These are phyloP conservation scores for Cadophora luteo-olivacea DNA, from an alignment of 2,329 filamentous ascomycete genomes.

Conservation along the genomic window DNA sequence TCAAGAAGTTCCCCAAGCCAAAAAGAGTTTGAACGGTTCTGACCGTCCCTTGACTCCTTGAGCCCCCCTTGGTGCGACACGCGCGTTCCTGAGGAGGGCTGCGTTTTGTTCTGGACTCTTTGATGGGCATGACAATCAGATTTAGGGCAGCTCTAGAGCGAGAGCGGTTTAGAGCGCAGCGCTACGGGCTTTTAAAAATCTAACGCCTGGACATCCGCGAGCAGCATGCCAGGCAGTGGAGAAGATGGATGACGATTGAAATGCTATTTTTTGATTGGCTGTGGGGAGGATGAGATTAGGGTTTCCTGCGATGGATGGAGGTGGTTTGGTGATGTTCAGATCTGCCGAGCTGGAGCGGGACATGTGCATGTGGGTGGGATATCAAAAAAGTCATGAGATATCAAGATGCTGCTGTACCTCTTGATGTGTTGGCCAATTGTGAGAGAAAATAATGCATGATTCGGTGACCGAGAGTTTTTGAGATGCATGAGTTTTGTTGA, in stretches of 20 bases:
- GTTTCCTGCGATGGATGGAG: background rate
- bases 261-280: slow-evolving; percentile 6
- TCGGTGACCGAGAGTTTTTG: slow-evolving; percentile 6
- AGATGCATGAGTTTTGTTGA: background rate
- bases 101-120: slow-evolving; percentile 11
- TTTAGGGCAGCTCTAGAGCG: background rate
- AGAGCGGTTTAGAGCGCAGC: slow-evolving; percentile 2
- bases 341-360: background rate
- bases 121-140: slow-evolving; percentile 8
- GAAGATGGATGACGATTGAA: slow-evolving; percentile 10
- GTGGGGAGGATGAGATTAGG: slow-evolving; percentile 5
- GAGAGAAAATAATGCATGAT: background rate
- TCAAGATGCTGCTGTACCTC: background rate
- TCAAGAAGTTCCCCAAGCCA: background rate
- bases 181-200: slow-evolving; percentile 3
- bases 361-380: background rate
- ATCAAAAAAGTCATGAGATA: background rate
- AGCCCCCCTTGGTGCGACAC: background rate
- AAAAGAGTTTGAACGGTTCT: background rate
- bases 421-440: background rate
- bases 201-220: background rate
- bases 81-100: background rate
- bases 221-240: background rate
- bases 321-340: slow-evolving; percentile 1
- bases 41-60: background rate